Evolutionary conservation across 2,329 filamentous ascomycete species (phyloP).

Genomic region (Penicillium frequentans): DNA sequence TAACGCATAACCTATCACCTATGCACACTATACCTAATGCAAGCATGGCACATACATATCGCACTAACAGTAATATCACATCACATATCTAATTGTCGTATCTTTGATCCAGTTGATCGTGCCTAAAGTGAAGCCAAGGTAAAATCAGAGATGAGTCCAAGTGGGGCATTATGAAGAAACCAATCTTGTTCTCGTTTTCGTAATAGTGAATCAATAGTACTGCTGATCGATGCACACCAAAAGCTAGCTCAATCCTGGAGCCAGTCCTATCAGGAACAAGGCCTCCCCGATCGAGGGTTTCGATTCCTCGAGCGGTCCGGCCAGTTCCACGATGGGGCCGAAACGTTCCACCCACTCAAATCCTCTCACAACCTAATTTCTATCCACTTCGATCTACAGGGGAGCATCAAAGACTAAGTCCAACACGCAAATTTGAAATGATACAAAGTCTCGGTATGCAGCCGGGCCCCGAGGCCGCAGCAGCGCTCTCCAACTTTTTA

Average conservation of each 20-base stretch:
- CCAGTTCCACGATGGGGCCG: not conserved
- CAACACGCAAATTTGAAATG: not conserved
- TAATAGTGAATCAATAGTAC: constrained; percentile 2
- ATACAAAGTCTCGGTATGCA: not conserved
- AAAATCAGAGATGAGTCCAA: not conserved
- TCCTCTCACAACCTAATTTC: not conserved
- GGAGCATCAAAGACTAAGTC: not conserved
- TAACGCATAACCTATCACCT: not conserved
- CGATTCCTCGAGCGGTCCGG: not conserved
- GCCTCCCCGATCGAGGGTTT: not conserved
- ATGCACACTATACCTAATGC: not conserved
- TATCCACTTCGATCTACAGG: not conserved
- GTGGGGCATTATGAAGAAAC: not conserved
- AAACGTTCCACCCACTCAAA: not conserved
- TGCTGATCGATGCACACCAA: constrained; percentile 1
- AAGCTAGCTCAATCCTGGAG: not conserved
- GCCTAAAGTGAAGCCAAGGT: not conserved
- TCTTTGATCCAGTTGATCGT: not conserved
- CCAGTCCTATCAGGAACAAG: not conserved
- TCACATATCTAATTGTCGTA: not conserved
- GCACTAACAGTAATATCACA: not conserved
- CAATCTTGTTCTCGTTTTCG: not conserved
- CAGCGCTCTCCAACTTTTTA: constrained; percentile 2
- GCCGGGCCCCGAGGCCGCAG: not conserved
- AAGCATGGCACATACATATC: not conserved